phyloP scores from a whole-genome alignment of 306 rosid genomes.

The Erythrophleum fordii region DNA sequence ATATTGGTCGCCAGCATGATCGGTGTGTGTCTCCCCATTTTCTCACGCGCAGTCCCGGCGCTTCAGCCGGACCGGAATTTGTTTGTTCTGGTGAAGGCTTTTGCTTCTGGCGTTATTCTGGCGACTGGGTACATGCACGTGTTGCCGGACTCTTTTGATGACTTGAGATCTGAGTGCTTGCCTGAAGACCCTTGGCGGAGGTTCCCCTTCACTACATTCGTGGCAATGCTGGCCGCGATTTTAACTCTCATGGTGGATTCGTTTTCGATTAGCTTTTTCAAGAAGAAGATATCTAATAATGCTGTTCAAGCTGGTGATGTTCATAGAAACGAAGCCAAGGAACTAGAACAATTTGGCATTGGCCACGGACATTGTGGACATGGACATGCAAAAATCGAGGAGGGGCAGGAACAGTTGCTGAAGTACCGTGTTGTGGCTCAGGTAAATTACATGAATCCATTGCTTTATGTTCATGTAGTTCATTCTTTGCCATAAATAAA shows the following conservation, averaged over 20 bases:
- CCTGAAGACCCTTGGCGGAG: constrained; percentile 61
- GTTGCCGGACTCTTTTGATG: constrained; percentile 57
- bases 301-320: background rate
- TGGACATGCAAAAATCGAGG: background rate
- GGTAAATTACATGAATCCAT: background rate
- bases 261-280: constrained; percentile 35
- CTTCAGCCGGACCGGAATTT: constrained; percentile 50
- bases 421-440: constrained; percentile 8
- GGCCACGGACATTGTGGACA: background rate
- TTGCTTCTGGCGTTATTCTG: constrained; percentile 66
- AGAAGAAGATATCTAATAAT: background rate
- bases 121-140: constrained; percentile 75
- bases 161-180: constrained; percentile 55
- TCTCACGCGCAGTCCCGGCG: constrained; percentile 49
- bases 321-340: background rate
- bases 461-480: background rate
- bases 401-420: background rate
- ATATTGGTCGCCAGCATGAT: constrained; percentile 55
- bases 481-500: background rate
- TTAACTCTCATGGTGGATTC: constrained; percentile 68
- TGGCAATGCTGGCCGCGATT: constrained; percentile 68
- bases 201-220: constrained; percentile 65
- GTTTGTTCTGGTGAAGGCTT: constrained; percentile 59
- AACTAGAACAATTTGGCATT: background rate
- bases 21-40: constrained; percentile 51